phyloP scores from a whole-genome alignment of 352 stramenopile species.

The Phytophthora macrochlamydospora region DNA sequence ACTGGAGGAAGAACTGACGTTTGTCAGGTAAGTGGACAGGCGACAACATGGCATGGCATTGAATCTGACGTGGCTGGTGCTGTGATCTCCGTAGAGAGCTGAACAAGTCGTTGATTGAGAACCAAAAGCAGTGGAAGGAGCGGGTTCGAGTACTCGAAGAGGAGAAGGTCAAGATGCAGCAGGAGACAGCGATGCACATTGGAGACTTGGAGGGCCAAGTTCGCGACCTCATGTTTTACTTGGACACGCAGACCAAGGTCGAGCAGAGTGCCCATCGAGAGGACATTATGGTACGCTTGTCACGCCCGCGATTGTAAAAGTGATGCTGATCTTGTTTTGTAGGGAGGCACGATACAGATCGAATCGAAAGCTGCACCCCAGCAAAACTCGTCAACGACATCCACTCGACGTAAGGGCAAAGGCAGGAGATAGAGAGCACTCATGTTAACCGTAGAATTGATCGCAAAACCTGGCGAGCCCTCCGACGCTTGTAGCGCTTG shows the following conservation, averaged over 20 bases:
- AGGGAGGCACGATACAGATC: constrained; percentile 80
- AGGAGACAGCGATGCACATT: constrained; percentile 63
- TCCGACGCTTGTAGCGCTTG: not conserved
- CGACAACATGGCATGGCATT: not conserved
- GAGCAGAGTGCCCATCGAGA: constrained; percentile 76
- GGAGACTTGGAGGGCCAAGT: constrained; percentile 86
- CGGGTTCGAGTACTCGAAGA: constrained; percentile 74
- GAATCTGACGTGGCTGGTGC: constrained; percentile 9
- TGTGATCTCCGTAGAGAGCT: constrained; percentile 54
- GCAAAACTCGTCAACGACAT: constrained; percentile 17
- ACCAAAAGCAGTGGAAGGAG: constrained; percentile 90
- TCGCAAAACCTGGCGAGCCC: not conserved
- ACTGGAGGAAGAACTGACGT: constrained; percentile 80
- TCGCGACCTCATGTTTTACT: constrained; percentile 90
- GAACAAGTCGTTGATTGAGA: constrained; percentile 89
- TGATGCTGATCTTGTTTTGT: constrained; percentile 2
- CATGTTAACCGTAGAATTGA: not conserved
- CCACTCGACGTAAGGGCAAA: constrained; percentile 27
- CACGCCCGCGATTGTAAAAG: not conserved
- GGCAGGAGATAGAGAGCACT: constrained; percentile 25
- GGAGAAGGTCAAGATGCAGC: constrained; percentile 59
- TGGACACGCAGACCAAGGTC: constrained; percentile 89
- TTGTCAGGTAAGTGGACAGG: constrained; percentile 60
- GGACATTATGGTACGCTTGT: constrained; percentile 72
- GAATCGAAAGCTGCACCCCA: constrained; percentile 42